Base-by-base conservation (phyloP, 305 asterid genomes). In the Fraxinus paxiana region DNA sequence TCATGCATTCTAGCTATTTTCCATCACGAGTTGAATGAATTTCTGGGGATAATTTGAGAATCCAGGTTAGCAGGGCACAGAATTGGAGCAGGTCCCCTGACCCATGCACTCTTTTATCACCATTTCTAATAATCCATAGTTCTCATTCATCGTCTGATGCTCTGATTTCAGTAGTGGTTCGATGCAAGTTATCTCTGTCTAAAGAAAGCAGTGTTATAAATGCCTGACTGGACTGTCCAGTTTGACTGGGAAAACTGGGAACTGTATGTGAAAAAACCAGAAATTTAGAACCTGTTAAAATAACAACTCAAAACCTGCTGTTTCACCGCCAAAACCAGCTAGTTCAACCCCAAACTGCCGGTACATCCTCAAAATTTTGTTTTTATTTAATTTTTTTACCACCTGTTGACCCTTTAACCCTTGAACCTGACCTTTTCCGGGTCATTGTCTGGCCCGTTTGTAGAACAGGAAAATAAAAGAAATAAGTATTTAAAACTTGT, bases 1-100 rank as follows among this genome's bases (percentile, higher is more conserved):
- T 65, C 6, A 38, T 37, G 72, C 83, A 80, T 81, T 75, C 61
- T 79, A 79, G 22, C 48, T 43, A 69, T 30, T 26, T 69, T 18
- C 33, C 33, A 3, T 24, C 26, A 56, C 24, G 26, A 56, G 67
- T n/a, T 56, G 28, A 18, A 22, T 22, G 70, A 59, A 20, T 59
- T 20, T 59, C 31, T 20, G 31, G 20, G 70, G 70, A 61, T 61
- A 61, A 61, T 30, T 20, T 61, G 33, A 7, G 30, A 61, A 61
- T 61, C 9, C 71, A 61, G 31, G n/a, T 61, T 61, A 9, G 33
- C 67, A 18, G 67, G 28, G 67, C 28, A 0, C 67, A 20, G 28
- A 56, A 56, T 56, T 56, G 67, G 67, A 56, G 28, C 67, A 1
- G 67, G 22, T n/a, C 4, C 67, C 28, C 28, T 56, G 13, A 18